These are phyloP conservation scores for Yarrowia sp. DNA, from an alignment of 805 yeast species.

Conservation along the genomic window DNA sequence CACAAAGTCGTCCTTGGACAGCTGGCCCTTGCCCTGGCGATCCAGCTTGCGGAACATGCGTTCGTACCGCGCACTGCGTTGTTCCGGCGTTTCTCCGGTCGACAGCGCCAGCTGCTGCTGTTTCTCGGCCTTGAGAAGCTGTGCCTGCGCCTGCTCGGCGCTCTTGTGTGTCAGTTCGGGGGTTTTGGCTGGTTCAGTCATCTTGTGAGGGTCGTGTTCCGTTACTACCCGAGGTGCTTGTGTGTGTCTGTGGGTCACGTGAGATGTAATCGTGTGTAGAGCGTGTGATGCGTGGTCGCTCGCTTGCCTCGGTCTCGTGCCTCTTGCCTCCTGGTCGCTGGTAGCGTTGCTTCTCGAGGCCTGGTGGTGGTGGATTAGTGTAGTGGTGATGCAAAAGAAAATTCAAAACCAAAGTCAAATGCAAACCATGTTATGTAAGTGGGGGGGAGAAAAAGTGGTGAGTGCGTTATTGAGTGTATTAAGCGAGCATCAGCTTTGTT, in stretches of 20 bases:
- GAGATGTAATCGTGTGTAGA: neutral
- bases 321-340: conserved; percentile 26
- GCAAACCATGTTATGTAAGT: conserved; percentile 16
- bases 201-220: conserved; percentile 2
- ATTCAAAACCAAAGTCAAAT: conserved; percentile 24
- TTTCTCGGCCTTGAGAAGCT: conserved; percentile 31
- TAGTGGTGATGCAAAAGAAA: conserved; percentile 36
- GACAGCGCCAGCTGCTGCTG: conserved; percentile 32
- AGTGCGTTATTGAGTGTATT: too few species aligned
- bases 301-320: conserved; percentile 13
- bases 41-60: conserved; percentile 30
- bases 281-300: neutral
- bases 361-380: conserved; percentile 11
- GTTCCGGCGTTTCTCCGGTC: conserved; percentile 29
- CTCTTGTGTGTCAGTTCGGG: conserved; percentile 1
- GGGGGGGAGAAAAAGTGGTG: neutral
- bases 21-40: conserved; percentile 20
- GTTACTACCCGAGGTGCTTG: neutral
- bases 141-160: conserved; percentile 29
- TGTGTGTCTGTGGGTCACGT: neutral
- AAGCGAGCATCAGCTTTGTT: too few species aligned
- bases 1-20: conserved; percentile 27
- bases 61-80: conserved; percentile 30
- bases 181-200: conserved; percentile 5
- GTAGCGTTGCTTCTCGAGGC: conserved; percentile 18